Evolutionary conservation across 2,329 filamentous ascomycete species (phyloP).

Genomic region (Aspergillus sp.): DNA sequence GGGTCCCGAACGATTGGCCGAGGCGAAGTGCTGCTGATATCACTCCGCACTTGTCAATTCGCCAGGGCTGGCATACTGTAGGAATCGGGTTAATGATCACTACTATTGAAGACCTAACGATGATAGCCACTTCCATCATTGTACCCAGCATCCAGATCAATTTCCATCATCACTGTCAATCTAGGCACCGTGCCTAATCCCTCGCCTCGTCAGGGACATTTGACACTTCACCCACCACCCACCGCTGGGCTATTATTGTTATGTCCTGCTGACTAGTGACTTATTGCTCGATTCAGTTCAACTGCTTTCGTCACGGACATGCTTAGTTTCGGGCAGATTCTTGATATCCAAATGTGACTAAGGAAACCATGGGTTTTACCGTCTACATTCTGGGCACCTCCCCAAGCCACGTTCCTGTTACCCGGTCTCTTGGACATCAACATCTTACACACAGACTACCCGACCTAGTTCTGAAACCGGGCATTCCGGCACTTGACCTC

Average conservation of each 20-base stretch:
- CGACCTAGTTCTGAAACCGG: constrained; percentile 1
- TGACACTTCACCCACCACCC: background rate
- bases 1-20: constrained; percentile 23
- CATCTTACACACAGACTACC: background rate
- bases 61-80: constrained; percentile 5
- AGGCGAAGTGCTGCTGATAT: constrained; percentile 16
- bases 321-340: constrained; percentile 9
- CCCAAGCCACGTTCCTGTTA: constrained; percentile 20
- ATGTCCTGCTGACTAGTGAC: constrained; percentile 32
- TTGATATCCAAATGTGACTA: constrained; percentile 6
- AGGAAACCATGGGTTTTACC: background rate
- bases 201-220: constrained; percentile 10
- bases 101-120: constrained; percentile 9
- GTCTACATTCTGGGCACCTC: constrained; percentile 13
- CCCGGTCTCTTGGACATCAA: background rate
- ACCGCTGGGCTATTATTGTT: background rate
- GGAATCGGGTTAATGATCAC: constrained; percentile 2
- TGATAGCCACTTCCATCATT: constrained; percentile 9
- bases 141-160: background rate
- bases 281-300: constrained; percentile 18
- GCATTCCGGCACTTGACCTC: background rate
- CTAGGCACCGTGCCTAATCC: constrained; percentile 8
- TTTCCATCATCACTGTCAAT: background rate
- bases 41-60: constrained; percentile 17
- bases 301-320: constrained; percentile 35